A percentile compares a stretch with the other conserved stretches of the same genome.
These are phyloP conservation scores for Fagus sylvatica DNA, from an alignment of 306 rosid genomes.

Conservation along the genomic window DNA sequence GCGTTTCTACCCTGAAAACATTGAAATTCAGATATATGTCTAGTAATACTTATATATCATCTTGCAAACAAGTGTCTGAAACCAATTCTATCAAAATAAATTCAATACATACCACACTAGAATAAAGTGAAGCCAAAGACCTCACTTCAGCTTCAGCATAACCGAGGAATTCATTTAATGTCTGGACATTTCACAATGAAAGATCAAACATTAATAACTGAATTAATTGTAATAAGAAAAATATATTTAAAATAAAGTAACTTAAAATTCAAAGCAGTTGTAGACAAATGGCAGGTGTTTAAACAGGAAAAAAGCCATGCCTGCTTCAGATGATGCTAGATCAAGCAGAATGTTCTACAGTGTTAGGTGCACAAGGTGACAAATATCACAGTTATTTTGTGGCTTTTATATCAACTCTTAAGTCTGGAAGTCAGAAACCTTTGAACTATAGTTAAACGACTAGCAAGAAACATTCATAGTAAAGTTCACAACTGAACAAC, in stretches of 20 bases:
- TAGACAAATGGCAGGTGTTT: background rate
- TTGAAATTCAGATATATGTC: slow-evolving; percentile 26
- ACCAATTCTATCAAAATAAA: slow-evolving; percentile 21
- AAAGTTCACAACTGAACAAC: background rate
- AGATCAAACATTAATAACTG: background rate
- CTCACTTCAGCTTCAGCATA: slow-evolving; percentile 80
- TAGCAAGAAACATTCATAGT: background rate
- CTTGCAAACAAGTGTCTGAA: slow-evolving; percentile 16
- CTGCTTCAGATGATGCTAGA: background rate
- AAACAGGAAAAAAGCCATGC: background rate
- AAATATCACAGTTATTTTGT: background rate
- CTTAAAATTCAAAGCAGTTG: slow-evolving; percentile 1
- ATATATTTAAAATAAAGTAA: slow-evolving; percentile 2
- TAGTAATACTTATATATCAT: slow-evolving; percentile 11
- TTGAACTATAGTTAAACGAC: background rate
- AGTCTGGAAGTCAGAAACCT: slow-evolving; percentile 1
- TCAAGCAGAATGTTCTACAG: background rate
- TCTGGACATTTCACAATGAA: slow-evolving; percentile 41
- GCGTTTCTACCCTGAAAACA: slow-evolving; percentile 81
- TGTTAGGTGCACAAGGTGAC: background rate
- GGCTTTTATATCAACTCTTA: background rate
- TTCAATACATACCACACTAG: slow-evolving; percentile 64
- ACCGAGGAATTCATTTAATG: slow-evolving; percentile 65
- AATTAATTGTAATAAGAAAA: background rate
- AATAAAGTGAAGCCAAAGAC: slow-evolving; percentile 75